A percentile compares a stretch with the other conserved stretches of the same genome.
Evolutionary conservation across 192 early-diverging fungal genomes (phyloP).

Genomic region (Endogone sp.): DNA sequence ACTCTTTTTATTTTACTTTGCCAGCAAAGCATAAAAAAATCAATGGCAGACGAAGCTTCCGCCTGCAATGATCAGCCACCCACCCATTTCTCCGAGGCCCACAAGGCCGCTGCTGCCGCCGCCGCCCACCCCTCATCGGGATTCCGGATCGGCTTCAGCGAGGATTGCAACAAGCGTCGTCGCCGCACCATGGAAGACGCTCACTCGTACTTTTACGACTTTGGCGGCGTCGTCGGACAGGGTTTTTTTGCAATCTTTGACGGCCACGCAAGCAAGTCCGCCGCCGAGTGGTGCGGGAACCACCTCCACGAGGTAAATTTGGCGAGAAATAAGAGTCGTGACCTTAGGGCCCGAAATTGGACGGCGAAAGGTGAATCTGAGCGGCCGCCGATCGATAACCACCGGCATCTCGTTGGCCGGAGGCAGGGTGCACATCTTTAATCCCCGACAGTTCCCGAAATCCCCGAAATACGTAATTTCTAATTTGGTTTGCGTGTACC

Average conservation of each 20-base stretch:
- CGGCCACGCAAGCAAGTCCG: constrained; percentile 93
- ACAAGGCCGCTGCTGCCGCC: background rate
- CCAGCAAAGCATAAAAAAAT: background rate
- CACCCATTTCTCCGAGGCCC: background rate
- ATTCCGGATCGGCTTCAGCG: constrained; percentile 68
- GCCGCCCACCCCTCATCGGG: constrained; percentile 15
- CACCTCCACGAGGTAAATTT: constrained; percentile 71
- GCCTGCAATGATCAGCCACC: background rate
- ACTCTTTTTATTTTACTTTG: too few relatives aligned
- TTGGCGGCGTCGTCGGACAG: constrained; percentile 71
- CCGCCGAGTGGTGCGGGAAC: constrained; percentile 94
- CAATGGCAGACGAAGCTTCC: background rate
- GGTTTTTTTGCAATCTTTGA: constrained; percentile 96
- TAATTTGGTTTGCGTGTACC: background rate
- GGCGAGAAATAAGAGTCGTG: constrained; percentile 5
- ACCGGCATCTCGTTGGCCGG: too few relatives aligned
- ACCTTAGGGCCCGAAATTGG: too few relatives aligned
- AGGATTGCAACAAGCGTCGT: constrained; percentile 88
- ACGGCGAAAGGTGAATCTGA: too few relatives aligned
- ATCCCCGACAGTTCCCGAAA: too few relatives aligned
- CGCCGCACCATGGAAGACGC: constrained; percentile 98
- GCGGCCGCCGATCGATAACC: too few relatives aligned
- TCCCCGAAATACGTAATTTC: background rate
- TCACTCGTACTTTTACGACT: constrained; percentile 82
- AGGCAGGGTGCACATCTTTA: too few relatives aligned